Evolutionary conservation across 495 filamentous ascomycete genomes (phyloP), one percentile per base, ranked within the genome.

Genomic region (Xylaria curta): DNA sequence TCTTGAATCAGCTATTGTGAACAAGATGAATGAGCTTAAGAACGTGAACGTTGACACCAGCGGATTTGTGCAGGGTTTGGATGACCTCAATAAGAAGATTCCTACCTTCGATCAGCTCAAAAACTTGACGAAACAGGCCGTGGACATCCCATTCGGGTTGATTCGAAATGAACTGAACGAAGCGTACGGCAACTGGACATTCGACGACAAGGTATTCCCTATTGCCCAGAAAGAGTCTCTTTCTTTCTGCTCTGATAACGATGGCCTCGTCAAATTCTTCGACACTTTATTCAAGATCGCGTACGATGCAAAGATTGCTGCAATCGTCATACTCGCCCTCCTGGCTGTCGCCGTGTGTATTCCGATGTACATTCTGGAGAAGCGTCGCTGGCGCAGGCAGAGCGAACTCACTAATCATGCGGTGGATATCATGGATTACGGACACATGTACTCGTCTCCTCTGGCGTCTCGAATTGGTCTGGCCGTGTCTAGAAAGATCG

Each of bases 231-330:
- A 97, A 81, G 86, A 95, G 77, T 82, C 89, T 24, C 83, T 99
- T 47, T 90, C 87, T 9, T 99, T 99, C 84, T 99, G 96, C 83
- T 91, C 93, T 42, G 87, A 91, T 80, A 93, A 95, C 82, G 88
- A 91, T 66, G 90, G 87, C 26, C 93, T 99, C 85, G 90, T 91
- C 78, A 86, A 91, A 71, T 98, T 98, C 87, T 99, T 99, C 80
- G 83, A 91, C 31, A 85, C 84, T 2, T 85, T 97, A 0, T 85
- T 87, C 28, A 81, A 88, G 15, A 85, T 93, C 9, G 84, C 88
- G 0, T 72, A 83, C 47, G 87, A 82, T 0, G 92, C 93, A 15
- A 88, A 90, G 71, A 92, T 89, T 51, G 87, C 92, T 56, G 93
- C 96, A 76, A 89, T 96, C 63, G 87, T 86, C 21, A 87, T 93